Conservation (phyloP, 2,329 filamentous ascomycete genomes). For the Xylariaceae sp. region DNA sequence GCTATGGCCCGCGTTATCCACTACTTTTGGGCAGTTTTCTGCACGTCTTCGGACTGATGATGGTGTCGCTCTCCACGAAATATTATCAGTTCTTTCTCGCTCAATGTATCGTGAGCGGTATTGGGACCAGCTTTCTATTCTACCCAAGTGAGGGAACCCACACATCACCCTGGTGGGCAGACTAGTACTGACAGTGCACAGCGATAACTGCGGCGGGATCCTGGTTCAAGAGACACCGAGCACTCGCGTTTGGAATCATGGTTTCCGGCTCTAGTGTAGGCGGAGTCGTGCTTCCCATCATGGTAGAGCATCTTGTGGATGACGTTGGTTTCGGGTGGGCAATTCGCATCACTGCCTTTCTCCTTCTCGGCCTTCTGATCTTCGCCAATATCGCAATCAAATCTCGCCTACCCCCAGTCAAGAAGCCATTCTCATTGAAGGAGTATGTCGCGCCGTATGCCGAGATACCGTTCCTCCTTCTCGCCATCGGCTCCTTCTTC, state of each 20-base stretch:
- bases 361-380: constrained; percentile 30
- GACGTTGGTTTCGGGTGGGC: constrained; percentile 37
- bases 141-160: constrained; percentile 26
- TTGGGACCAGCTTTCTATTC: constrained; percentile 27
- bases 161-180: too few relatives aligned
- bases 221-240: constrained; percentile 45
- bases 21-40: constrained; percentile 1
- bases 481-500: constrained; percentile 9
- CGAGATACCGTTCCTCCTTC: constrained; percentile 33
- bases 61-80: constrained; percentile 43
- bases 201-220: constrained; percentile 23
- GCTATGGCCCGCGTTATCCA: constrained; percentile 1
- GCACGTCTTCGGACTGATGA: constrained; percentile 47
- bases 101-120: constrained; percentile 26
- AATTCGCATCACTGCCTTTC: constrained; percentile 32
- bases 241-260: constrained; percentile 43
- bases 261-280: constrained; percentile 46
- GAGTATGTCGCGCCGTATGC: constrained; percentile 44
- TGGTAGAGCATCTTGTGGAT: constrained; percentile 48
- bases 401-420: constrained; percentile 30
- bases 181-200: background rate
- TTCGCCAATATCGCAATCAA: constrained; percentile 28
- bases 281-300: constrained; percentile 53
- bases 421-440: constrained; percentile 36
- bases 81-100: constrained; percentile 36